Conservation (phyloP, 75 land plant species). For the Isoetes taiwanensis region DNA sequence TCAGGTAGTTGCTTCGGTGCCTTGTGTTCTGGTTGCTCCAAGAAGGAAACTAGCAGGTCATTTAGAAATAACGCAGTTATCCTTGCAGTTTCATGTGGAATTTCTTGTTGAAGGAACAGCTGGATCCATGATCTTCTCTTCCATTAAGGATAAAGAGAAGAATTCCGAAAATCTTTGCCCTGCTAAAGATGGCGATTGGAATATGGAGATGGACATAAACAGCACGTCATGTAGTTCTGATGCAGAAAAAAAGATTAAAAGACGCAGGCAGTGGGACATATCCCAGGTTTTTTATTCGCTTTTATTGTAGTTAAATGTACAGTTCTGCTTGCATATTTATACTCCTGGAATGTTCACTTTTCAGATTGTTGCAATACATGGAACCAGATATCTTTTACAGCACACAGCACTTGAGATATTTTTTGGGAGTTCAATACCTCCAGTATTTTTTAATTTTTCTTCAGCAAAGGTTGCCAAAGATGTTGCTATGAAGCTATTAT, state of each 20-base stretch:
- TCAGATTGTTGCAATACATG: constrained; percentile 69
- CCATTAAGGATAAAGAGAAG: too few relatives aligned
- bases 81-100: constrained; percentile 77
- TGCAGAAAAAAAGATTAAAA: constrained; percentile 53
- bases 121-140: constrained; percentile 76
- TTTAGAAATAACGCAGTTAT: constrained; percentile 50
- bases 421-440: constrained; percentile 70
- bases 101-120: constrained; percentile 94
- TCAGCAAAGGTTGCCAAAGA: constrained; percentile 71
- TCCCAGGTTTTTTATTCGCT: constrained; percentile 38
- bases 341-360: neutral
- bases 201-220: too few relatives aligned
- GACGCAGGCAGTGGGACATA: constrained; percentile 79
- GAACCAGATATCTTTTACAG: constrained; percentile 76
- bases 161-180: too few relatives aligned
- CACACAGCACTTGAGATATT: constrained; percentile 89
- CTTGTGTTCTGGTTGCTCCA: constrained; percentile 71
- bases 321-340: neutral
- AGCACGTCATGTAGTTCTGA: too few relatives aligned
- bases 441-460: constrained; percentile 78
- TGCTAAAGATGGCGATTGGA: too few relatives aligned
- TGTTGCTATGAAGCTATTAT: constrained; percentile 49
- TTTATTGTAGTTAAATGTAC: neutral
- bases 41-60: constrained; percentile 87
- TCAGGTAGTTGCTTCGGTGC: constrained; percentile 59